Evolutionary conservation across 371 early-diverging fungal species (phyloP), one percentile per base, ranked within the genome.

Genomic region (Zopfochytrium polystomum): DNA sequence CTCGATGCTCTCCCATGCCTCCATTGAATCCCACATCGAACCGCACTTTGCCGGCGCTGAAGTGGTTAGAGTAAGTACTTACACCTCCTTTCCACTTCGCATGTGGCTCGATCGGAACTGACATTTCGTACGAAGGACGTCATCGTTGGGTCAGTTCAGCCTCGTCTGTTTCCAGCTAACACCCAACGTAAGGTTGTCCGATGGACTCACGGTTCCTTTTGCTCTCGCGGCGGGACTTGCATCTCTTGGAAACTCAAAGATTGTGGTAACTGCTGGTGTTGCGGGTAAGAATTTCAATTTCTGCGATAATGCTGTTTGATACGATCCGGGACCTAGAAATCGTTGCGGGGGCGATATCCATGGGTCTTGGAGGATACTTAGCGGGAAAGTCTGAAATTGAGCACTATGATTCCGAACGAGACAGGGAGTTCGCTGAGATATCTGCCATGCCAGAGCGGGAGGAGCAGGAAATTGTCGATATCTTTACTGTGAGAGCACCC

Each of bases 171-270:
- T 13, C 1, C 22, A 48, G 20, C 49, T 53, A 33, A 59, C 47
- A 48, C 18, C 44, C n/a, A 32, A 47, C 5, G 47, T 43, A 34
- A 64, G 86, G 5, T 65, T 88, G 23, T 81, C 85, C 3, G 89
- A 88, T 63, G 89, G 89, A 0, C 67, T 88, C 32, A 88, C 89
- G 0, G 89, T 87, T 3, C 89, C 89, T 1, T 88, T 88, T 71
- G 89, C 89, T 7, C 68, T 88, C 38, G 85, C 87, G 32, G 89
- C 89, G 20, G 89, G 87, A n/a, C 73, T 88, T 22, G 80, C 85
- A 3, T 77, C 83, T 32, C 64, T 85, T 27, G 80, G 82, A 20
- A 76, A 79, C 60, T 75, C 74, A 35, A 63, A 74, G 0, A 70
- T 86, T 57, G 89, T 88, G 2, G 77, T 88, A 15, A 75, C n/a